Base-by-base conservation (phyloP, 345 rosid species). In the Eucalyptus sp. region DNA sequence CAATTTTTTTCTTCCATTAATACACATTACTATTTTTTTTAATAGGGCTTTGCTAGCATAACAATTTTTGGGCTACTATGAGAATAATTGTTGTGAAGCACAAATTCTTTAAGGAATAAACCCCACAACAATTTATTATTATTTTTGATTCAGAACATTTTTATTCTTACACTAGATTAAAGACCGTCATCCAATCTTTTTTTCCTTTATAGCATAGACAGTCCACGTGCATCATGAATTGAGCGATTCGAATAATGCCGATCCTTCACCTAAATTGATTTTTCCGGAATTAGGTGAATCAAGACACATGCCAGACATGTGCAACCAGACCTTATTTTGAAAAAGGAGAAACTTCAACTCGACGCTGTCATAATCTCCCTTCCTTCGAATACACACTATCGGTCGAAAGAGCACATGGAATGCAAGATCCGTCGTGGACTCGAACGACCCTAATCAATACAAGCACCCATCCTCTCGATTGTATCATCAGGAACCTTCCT, bases 1-100 rank as follows among this genome's bases (percentile, higher is more conserved):
- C 58, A 52, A 52, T 52, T 52, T 7, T 52, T 52, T 52, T 52
- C 58, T 68, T 41, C 43, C 4, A 2, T 68, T 31, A 31, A 10
- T 4, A 8, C 80, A 68, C 43, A 10, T 68, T 14, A 1, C 10
- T 31, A 17, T 31, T 31, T 8, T 31, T 68, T 68, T 33, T 1
- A 71, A 52, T 18, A 52, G 58, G 58, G 1, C 24, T 52, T 52
- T 52, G 10, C 24, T 52, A 18, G 58, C 10, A 52, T 52, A 52
- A 3, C 0, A 52, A 4, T 52, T 52, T 52, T 52, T 52, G 22
- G 54, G 0, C 8, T 51, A 7, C 25, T 52, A 52, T 20, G 58
- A 52, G 1, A 52, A 52, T 20, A 52, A 52, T 52, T 52, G 25
- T 0, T 2, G 25, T 3, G 10, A 52, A 5, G 2, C 25, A 52